Evolutionary conservation across 495 filamentous ascomycete species (phyloP).

Genomic region (Penicillium cinerascens): DNA sequence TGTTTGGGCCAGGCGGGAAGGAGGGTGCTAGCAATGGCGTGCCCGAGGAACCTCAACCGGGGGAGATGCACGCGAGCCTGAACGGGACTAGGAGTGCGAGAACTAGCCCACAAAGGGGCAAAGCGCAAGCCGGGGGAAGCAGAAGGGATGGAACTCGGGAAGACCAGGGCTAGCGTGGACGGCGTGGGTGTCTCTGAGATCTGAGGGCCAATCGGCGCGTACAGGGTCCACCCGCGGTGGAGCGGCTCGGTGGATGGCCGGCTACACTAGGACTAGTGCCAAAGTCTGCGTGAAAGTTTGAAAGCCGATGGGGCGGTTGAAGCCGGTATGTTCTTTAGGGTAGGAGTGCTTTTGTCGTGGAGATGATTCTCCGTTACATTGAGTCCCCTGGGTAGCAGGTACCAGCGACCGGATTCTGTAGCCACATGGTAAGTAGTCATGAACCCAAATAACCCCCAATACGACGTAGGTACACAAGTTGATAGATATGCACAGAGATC

Average conservation of each 20-base stretch:
- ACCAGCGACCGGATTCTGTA: too few relatives aligned
- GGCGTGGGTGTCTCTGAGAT: background rate
- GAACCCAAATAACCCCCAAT: too few relatives aligned
- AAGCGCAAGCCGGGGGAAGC: conserved; percentile 41
- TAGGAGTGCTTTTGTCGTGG: background rate
- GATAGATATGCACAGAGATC: too few relatives aligned
- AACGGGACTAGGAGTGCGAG: conserved; percentile 17
- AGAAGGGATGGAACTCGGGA: conserved; percentile 30
- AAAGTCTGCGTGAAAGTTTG: conserved; percentile 14
- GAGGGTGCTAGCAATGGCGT: conserved; percentile 26
- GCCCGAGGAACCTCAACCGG: conserved; percentile 36
- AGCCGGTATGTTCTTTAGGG: conserved; percentile 22
- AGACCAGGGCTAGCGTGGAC: conserved; percentile 26
- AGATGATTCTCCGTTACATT: too few relatives aligned
- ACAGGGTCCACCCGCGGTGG: background rate
- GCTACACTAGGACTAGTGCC: background rate
- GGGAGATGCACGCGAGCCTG: conserved; percentile 15
- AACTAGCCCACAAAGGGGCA: conserved; percentile 28
- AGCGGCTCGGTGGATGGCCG: conserved; percentile 7
- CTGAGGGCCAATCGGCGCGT: background rate
- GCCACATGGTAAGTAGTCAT: too few relatives aligned
- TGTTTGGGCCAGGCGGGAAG: conserved; percentile 14
- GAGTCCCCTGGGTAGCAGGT: too few relatives aligned
- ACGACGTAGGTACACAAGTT: too few relatives aligned
- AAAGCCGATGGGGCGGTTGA: conserved; percentile 29